Evolutionary conservation across 2,329 filamentous ascomycete species (phyloP).

Genomic region (Verticillium nonalfalfae): DNA sequence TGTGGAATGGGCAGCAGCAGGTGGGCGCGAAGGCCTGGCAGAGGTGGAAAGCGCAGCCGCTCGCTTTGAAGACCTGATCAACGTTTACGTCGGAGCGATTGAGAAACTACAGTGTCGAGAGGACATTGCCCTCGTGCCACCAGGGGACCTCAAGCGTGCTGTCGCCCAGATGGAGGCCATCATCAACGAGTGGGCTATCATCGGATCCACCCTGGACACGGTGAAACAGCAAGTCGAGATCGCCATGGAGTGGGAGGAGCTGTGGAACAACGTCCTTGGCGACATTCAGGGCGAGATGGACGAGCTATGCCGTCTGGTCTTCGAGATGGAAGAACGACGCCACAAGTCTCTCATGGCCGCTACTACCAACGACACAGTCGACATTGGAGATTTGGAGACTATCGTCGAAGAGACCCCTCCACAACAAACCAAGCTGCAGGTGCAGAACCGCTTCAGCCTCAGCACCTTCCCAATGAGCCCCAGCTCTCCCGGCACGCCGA

Average conservation of each 20-base stretch:
- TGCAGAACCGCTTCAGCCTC: conserved; percentile 63
- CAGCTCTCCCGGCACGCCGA: conserved; percentile 50
- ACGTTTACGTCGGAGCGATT: conserved; percentile 90
- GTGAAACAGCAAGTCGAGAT: conserved; percentile 91
- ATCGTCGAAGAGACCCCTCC: conserved; percentile 83
- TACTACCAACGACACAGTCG: conserved; percentile 56
- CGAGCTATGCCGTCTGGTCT: conserved; percentile 72
- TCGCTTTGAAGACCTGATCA: conserved; percentile 82
- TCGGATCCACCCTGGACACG: conserved; percentile 67
- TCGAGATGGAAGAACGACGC: conserved; percentile 95
- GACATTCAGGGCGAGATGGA: conserved; percentile 88
- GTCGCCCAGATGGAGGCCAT: conserved; percentile 88
- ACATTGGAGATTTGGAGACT: conserved; percentile 85
- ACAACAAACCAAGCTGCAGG: conserved; percentile 35
- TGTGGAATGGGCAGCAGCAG: conserved; percentile 91
- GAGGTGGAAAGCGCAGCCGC: conserved; percentile 69
- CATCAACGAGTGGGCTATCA: conserved; percentile 75
- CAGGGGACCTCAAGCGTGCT: conserved; percentile 65
- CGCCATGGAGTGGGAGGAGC: conserved; percentile 98
- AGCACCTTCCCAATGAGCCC: conserved; percentile 58
- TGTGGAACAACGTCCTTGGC: conserved; percentile 89
- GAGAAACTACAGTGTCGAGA: conserved; percentile 76
- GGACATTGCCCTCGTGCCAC: conserved; percentile 67
- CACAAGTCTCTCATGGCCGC: conserved; percentile 69
- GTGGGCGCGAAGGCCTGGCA: conserved; percentile 73